Conservation (phyloP, 768 basidiomycete genomes). For the Russula abietina region DNA sequence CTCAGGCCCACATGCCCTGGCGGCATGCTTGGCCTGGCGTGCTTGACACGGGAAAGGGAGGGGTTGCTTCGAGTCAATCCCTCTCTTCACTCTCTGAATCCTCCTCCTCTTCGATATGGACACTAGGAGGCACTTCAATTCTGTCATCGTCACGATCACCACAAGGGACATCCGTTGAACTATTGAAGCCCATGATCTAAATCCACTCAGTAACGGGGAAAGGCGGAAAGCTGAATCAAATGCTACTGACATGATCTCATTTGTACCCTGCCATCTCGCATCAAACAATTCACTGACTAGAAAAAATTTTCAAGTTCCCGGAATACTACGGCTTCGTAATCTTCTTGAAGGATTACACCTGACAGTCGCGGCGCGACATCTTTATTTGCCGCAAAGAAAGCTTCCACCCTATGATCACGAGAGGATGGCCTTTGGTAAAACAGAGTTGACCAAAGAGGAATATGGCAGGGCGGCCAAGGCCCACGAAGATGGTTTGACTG, state of each 20-base stretch:
- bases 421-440: too few relatives aligned
- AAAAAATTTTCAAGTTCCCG: too few relatives aligned
- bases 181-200: constrained; percentile 11
- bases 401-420: too few relatives aligned
- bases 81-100: not conserved
- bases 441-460: too few relatives aligned
- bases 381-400: too few relatives aligned
- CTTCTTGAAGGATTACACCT: too few relatives aligned
- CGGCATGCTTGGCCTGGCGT: not conserved
- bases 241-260: constrained; percentile 8
- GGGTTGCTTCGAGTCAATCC: not conserved
- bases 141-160: constrained; percentile 12
- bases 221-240: not conserved
- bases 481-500: too few relatives aligned
- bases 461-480: too few relatives aligned
- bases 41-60: too few relatives aligned
- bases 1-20: not conserved
- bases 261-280: constrained; percentile 14
- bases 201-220: not conserved
- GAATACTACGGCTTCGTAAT: too few relatives aligned
- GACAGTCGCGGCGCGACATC: too few relatives aligned
- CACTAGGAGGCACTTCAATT: not conserved
- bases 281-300: too few relatives aligned
- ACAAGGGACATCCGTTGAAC: constrained; percentile 10
- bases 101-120: not conserved